A percentile compares a stretch with the other conserved stretches of the same genome.
These are phyloP conservation scores for Artemisia tridentata DNA, from an alignment of 129 eudicot species.

Conservation along the genomic window DNA sequence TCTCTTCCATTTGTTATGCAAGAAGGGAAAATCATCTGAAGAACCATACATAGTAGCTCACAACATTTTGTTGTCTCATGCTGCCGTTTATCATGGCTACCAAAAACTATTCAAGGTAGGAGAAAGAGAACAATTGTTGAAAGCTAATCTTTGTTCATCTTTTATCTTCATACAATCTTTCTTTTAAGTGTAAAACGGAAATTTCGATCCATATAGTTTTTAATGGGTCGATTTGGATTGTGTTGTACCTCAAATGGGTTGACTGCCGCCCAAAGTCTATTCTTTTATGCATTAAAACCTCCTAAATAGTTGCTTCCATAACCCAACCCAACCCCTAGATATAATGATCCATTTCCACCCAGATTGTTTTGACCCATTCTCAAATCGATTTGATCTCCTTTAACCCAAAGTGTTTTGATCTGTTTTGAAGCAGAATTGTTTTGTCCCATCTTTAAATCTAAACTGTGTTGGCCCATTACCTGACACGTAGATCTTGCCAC, in stretches of 20 bases:
- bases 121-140: background rate
- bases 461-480: background rate
- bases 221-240: background rate
- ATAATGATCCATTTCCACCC: background rate
- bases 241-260: background rate
- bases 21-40: slow-evolving; percentile 64
- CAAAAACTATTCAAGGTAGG: slow-evolving; percentile 60
- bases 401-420: background rate
- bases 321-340: background rate
- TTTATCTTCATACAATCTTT: background rate
- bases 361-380: too few species aligned
- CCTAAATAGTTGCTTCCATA: background rate
- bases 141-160: background rate
- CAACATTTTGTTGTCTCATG: slow-evolving; percentile 81
- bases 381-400: too few species aligned
- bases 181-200: background rate
- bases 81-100: slow-evolving; percentile 68
- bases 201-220: background rate
- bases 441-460: too few species aligned
- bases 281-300: background rate
- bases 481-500: background rate
- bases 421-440: background rate
- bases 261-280: too few species aligned
- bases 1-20: slow-evolving; percentile 69
- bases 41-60: slow-evolving; percentile 95